Evolutionary conservation across 352 stramenopile species (phyloP), one percentile per base, ranked within the genome.

Genomic region (Globisporangium parvum): DNA sequence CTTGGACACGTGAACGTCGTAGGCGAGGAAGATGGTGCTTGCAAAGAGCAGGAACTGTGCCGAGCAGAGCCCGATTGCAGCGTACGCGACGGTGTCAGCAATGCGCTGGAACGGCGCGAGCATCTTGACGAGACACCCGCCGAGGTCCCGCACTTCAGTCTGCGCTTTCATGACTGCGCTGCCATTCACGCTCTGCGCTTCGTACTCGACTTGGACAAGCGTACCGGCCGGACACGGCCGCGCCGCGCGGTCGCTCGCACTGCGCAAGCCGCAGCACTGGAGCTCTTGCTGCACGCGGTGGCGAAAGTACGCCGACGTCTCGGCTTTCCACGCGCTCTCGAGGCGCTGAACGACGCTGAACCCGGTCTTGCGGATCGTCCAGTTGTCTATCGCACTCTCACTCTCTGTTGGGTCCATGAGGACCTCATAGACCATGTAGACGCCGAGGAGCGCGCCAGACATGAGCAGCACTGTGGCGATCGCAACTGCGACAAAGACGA

Each of bases 341-440:
- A 92, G 75, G 0, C 64, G 66, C 46, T 69, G 44, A 1, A 70
- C 69, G 10, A 90, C 72, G n/a, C 74, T 87, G 41, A 92, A 88
- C 23, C 68, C 71, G 9, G 76, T 87, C 45, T 75, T 85, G 24
- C 82, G 79, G 11, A 88, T 79, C 17, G 79, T 87, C 82, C 82
- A 92, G 60, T 81, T 92, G 40, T 62, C 73, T 39, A 8, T 76
- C 47, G 1, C 57, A 74, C 42, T 56, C 77, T 31, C 75, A 68
- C 23, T 60, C 62, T 8, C 23, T 18, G 1, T 57, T 59, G 14
- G 80, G 73, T 15, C 77, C 70, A 45, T 45, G 9, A 87, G 61
- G 10, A 83, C 72, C 56, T 90, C 70, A 26, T 76, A 69, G 1
- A 78, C 65, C 66, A 92, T 86, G 51, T 85, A 88, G 26, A 91